Percentiles rank a stretch among this genome's conserved stretches.
phyloP scores from a whole-genome alignment of 2,329 filamentous ascomycete species.

The Curvularia eragrostidis region DNA sequence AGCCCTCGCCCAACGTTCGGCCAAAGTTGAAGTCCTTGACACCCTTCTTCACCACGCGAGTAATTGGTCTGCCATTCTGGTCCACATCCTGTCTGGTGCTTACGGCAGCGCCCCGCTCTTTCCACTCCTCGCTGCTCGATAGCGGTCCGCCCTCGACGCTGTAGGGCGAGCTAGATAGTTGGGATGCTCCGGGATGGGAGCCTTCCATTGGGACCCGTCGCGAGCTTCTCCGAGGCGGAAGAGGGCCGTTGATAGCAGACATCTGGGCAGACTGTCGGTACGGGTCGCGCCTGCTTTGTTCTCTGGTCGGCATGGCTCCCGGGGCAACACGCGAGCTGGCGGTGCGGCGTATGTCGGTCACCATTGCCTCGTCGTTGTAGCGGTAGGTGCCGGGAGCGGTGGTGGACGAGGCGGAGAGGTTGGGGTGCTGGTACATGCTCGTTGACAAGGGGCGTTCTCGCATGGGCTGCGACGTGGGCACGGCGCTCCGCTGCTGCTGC shows the following conservation, averaged over 20 bases:
- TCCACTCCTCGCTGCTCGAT: conserved; percentile 88
- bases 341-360: conserved; percentile 54
- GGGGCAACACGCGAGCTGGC: conserved; percentile 69
- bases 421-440: conserved; percentile 58
- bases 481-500: conserved; percentile 37
- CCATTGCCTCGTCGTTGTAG: conserved; percentile 55
- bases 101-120: conserved; percentile 90
- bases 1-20: conserved; percentile 88
- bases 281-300: conserved; percentile 71
- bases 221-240: conserved; percentile 79
- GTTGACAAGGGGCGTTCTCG: conserved; percentile 53
- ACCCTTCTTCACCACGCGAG: conserved; percentile 91
- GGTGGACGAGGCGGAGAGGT: conserved; percentile 55
- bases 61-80: conserved; percentile 78
- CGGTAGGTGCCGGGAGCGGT: conserved; percentile 53
- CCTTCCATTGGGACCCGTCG: conserved; percentile 68
- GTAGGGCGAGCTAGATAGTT: conserved; percentile 54
- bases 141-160: conserved; percentile 63
- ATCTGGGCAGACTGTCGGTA: conserved; percentile 67
- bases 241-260: conserved; percentile 63
- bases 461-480: conserved; percentile 39
- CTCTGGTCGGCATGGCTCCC: conserved; percentile 68
- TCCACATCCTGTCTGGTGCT: conserved; percentile 83
- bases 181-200: conserved; percentile 25
- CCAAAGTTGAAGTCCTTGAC: conserved; percentile 97